Conservation (phyloP, 768 basidiomycete genomes). For the Hypholoma fasciculare region DNA sequence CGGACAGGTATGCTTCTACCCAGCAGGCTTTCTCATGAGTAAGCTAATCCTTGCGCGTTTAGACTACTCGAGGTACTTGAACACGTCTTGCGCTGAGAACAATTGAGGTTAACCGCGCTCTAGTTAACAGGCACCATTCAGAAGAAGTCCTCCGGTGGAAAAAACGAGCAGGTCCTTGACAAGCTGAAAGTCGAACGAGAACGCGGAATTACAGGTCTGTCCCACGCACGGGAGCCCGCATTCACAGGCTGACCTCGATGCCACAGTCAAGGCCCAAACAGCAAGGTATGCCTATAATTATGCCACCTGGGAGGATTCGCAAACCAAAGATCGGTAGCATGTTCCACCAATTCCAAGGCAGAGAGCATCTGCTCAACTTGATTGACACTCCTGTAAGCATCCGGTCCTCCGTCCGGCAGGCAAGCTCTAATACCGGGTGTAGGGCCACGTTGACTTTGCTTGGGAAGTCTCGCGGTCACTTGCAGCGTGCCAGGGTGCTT, state of each 20-base stretch:
- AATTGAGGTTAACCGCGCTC: constrained; percentile 11
- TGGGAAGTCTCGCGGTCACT: constrained; percentile 95
- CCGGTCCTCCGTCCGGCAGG: neutral
- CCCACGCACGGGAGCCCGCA: neutral
- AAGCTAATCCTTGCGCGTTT: constrained; percentile 5
- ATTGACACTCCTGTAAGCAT: constrained; percentile 88
- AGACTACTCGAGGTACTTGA: constrained; percentile 71
- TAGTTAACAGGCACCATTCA: constrained; percentile 89
- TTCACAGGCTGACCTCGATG: constrained; percentile 1
- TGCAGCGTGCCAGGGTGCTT: constrained; percentile 91
- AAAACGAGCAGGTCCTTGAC: constrained; percentile 85
- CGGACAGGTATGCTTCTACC: constrained; percentile 63
- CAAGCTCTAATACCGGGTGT: constrained; percentile 1
- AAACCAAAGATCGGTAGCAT: constrained; percentile 51
- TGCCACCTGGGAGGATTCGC: neutral
- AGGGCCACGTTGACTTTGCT: constrained; percentile 98
- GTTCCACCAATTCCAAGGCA: constrained; percentile 61
- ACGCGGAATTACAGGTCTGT: constrained; percentile 88
- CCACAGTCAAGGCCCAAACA: constrained; percentile 90
- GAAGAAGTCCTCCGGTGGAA: constrained; percentile 53
- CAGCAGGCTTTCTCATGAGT: neutral
- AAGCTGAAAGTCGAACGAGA: constrained; percentile 97
- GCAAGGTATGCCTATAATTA: constrained; percentile 56
- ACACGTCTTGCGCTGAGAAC: neutral
- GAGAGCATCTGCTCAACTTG: constrained; percentile 79